Conservation (phyloP, 345 rosid species). For the Aegle marmelos region DNA sequence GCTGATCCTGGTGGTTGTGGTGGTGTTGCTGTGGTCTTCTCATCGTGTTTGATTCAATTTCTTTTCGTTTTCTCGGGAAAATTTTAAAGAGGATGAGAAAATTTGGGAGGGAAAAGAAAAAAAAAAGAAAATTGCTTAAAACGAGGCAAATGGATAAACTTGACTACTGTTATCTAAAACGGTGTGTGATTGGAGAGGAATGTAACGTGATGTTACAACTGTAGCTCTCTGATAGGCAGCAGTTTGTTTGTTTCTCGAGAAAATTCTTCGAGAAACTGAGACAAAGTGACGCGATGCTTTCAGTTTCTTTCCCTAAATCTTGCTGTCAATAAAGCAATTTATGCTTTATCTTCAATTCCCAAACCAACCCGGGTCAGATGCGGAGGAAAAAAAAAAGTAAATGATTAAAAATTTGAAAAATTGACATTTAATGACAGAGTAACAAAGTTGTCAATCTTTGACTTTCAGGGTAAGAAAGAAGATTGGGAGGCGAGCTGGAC, state of each 20-base stretch:
- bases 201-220: neutral
- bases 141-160: conserved; percentile 40
- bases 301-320: neutral
- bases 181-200: conserved; percentile 17
- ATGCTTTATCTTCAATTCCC: neutral
- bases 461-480: too few relatives aligned
- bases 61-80: neutral
- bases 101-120: too few relatives aligned
- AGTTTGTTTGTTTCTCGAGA: conserved; percentile 36
- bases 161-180: conserved; percentile 25
- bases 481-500: too few relatives aligned
- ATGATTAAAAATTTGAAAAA: too few relatives aligned
- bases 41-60: conserved; percentile 33
- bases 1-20: conserved; percentile 39
- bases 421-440: too few relatives aligned
- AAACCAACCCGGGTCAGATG: neutral
- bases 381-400: neutral
- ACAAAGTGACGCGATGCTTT: conserved; percentile 14
- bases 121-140: conserved; percentile 15
- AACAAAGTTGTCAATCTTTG: too few relatives aligned
- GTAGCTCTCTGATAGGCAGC: conserved; percentile 13
- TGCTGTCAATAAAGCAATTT: conserved; percentile 9
- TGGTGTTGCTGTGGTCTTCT: conserved; percentile 38
- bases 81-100: neutral
- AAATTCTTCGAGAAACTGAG: conserved; percentile 22